phyloP scores from a whole-genome alignment of 257 asterid genomes.

The Jacaranda mimosifolia region DNA sequence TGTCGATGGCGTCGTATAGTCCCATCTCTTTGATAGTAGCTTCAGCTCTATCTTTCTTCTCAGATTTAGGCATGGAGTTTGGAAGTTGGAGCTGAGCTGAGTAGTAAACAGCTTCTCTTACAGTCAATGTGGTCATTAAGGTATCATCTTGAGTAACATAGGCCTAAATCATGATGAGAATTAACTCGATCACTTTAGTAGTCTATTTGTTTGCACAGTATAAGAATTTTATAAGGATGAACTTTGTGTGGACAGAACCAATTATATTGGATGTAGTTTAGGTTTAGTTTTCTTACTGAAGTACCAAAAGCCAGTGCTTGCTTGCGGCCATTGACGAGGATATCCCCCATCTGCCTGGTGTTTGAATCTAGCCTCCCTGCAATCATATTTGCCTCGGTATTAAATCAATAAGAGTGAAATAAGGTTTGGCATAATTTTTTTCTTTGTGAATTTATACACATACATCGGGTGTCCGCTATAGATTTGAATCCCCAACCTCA shows the following conservation, averaged over 20 bases:
- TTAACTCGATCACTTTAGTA: too few species aligned
- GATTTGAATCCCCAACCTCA: too few species aligned
- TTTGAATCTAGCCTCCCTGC: constrained; percentile 58
- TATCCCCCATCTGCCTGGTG: constrained; percentile 53
- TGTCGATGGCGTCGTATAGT: constrained; percentile 49
- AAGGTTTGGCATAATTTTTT: too few species aligned
- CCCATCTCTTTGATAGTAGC: constrained; percentile 60
- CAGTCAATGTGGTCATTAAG: constrained; percentile 53
- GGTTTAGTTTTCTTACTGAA: constrained; percentile 40
- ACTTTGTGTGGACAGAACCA: too few species aligned
- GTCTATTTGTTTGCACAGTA: neutral
- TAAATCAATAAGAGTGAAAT: too few species aligned
- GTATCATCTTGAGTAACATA: constrained; percentile 68
- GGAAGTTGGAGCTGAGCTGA: constrained; percentile 70
- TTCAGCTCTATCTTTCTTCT: constrained; percentile 53
- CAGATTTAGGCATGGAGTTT: constrained; percentile 45
- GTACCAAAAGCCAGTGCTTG: constrained; percentile 57
- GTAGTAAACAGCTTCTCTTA: constrained; percentile 55
- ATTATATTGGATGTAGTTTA: too few species aligned
- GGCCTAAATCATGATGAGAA: constrained; percentile 38
- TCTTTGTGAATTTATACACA: too few species aligned
- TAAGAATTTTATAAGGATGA: too few species aligned
- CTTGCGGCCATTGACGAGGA: constrained; percentile 57
- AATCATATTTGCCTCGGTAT: neutral
- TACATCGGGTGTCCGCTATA: too few species aligned